Evolutionary conservation across 192 early-diverging fungal genomes (phyloP).

Genomic region (Gigaspora rosea): DNA sequence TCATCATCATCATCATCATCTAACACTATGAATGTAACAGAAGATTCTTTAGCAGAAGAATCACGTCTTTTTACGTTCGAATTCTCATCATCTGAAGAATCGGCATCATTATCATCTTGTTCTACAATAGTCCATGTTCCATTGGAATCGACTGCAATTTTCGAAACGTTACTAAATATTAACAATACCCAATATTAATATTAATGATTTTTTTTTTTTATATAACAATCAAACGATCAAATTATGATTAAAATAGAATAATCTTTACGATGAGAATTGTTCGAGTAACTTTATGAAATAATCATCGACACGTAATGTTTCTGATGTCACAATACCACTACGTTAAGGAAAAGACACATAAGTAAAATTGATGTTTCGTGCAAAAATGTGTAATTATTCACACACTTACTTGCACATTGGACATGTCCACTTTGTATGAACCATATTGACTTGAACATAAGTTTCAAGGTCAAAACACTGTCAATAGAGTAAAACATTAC

Average conservation of each 20-base stretch:
- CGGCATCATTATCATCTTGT: not conserved
- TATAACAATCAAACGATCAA: not conserved
- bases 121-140: not conserved
- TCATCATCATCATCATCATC: too few relatives aligned
- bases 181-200: not conserved
- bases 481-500: not conserved
- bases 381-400: not conserved
- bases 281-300: not conserved
- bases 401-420: constrained; percentile 6
- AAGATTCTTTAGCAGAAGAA: too few relatives aligned
- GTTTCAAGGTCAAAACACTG: constrained; percentile 12
- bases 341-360: not conserved
- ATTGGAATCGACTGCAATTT: not conserved
- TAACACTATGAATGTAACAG: too few relatives aligned
- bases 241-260: not conserved
- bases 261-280: not conserved
- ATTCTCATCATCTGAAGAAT: not conserved
- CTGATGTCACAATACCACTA: not conserved
- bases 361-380: not conserved
- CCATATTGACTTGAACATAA: not conserved
- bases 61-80: too few relatives aligned
- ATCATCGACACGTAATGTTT: not conserved
- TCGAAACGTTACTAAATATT: constrained; percentile 1
- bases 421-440: not conserved
- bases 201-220: not conserved